Evolutionary conservation across 192 early-diverging fungal genomes (phyloP), one percentile per base, ranked within the genome.

Genomic region (Podila epigama): DNA sequence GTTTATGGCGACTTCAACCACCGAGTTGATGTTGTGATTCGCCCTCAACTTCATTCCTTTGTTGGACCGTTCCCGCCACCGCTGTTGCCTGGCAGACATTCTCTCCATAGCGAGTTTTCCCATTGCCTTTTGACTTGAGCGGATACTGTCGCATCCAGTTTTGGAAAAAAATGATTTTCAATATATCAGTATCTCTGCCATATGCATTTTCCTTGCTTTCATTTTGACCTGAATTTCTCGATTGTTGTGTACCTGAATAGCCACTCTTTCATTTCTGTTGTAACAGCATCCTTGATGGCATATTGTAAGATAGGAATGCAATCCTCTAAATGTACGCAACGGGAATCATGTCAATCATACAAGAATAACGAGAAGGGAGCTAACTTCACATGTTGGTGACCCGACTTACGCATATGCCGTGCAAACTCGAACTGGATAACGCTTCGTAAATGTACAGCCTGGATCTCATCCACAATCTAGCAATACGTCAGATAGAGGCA

Each of bases 201-300:
- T n/a, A n/a, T n/a, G n/a, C n/a, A n/a, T n/a, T n/a, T n/a, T n/a
- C n/a, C n/a, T n/a, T n/a, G n/a, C n/a, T n/a, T n/a, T n/a, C n/a
- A n/a, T n/a, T n/a, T n/a, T n/a, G n/a, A n/a, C n/a, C n/a, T n/a
- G n/a, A n/a, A n/a, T n/a, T n/a, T n/a, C n/a, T n/a, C n/a, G n/a
- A n/a, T n/a, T n/a, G n/a, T n/a, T n/a, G n/a, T n/a, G n/a, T n/a
- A 95, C 93, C 85, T 91, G 60, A 88, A 92, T 41, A 97, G 84
- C 97, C 97, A 99, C 66, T 93, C 91, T 57, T 93, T 94, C 81
- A 97, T 84, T 70, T 98, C 97, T 27, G 85, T 82, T 32, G 92
- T 83, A 6, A 98, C 96, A 1, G 91, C 91, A 41, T 90, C 89
- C 56, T 94, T 91, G 51, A 99, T 91, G 52, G 88, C 90, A 16